phyloP scores from a whole-genome alignment of 208 protist genomes.

The Blastocrithidia nonstop region DNA sequence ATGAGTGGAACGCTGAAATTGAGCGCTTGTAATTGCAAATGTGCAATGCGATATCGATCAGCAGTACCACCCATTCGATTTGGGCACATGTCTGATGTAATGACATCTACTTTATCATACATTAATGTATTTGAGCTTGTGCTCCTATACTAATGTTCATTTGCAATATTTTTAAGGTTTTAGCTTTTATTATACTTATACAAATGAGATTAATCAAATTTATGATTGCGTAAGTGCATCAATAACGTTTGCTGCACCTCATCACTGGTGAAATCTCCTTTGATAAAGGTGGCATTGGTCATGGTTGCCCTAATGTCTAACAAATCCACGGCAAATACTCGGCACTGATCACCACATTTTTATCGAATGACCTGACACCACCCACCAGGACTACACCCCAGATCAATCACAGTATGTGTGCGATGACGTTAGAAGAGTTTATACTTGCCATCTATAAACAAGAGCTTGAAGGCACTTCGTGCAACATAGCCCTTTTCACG shows the following conservation, averaged over 20 bases:
- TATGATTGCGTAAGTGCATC: conserved; percentile 6
- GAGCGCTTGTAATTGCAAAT: conserved; percentile 30
- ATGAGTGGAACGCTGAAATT: conserved; percentile 32
- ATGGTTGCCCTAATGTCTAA: conserved; percentile 31
- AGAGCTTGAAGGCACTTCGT: conserved; percentile 69
- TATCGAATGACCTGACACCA: conserved; percentile 75
- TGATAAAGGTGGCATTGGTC: conserved; percentile 39
- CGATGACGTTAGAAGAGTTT: conserved; percentile 20
- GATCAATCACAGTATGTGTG: conserved; percentile 48
- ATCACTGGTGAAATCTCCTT: conserved; percentile 50
- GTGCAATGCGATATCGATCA: conserved; percentile 50
- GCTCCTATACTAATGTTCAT: neutral
- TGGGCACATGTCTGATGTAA: conserved; percentile 79
- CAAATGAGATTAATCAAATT: neutral
- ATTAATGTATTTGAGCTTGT: too few relatives aligned
- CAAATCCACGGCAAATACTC: conserved; percentile 57
- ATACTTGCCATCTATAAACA: conserved; percentile 51
- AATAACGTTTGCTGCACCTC: conserved; percentile 25
- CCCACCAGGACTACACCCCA: conserved; percentile 73
- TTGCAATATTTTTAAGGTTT: neutral
- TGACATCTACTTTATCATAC: conserved; percentile 21
- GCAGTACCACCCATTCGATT: conserved; percentile 47
- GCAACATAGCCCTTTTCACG: conserved; percentile 56
- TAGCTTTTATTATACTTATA: neutral
- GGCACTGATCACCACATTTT: conserved; percentile 33